These are phyloP conservation scores for Erythrophleum ivorense DNA, from an alignment of 331 rosid species.

Conservation along the genomic window DNA sequence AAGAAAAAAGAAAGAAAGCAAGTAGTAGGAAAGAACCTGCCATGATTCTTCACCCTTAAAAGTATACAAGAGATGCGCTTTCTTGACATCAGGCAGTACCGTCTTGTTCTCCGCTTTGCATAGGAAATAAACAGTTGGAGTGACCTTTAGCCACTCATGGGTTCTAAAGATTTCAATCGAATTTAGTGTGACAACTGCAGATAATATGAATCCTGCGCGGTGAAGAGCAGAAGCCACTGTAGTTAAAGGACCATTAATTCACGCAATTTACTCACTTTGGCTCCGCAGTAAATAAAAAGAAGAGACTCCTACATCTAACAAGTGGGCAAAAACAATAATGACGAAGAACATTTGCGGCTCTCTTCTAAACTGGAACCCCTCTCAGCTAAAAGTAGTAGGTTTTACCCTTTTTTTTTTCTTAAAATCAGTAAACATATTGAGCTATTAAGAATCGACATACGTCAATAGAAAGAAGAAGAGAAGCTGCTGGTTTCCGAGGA, in stretches of 20 bases:
- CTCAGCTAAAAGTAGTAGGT: background rate
- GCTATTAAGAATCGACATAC: background rate
- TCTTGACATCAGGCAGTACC: conserved; percentile 69
- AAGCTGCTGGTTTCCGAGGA: conserved; percentile 7
- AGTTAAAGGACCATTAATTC: background rate
- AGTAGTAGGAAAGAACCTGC: conserved; percentile 62
- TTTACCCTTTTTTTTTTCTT: background rate
- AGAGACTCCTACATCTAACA: background rate
- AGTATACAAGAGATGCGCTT: conserved; percentile 50
- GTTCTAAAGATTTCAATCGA: conserved; percentile 68
- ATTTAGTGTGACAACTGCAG: conserved; percentile 70
- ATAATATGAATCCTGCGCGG: conserved; percentile 51
- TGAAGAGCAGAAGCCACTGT: background rate
- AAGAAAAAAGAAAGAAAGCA: background rate
- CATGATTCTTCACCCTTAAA: conserved; percentile 91
- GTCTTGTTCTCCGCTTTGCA: conserved; percentile 71
- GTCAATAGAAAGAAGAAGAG: too few species aligned
- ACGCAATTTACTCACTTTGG: background rate
- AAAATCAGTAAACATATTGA: background rate
- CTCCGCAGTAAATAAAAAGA: background rate
- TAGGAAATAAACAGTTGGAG: conserved; percentile 72
- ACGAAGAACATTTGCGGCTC: background rate
- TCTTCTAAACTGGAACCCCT: background rate
- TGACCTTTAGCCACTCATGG: conserved; percentile 62
- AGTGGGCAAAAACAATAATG: background rate